Percentiles rank a stretch among this genome's conserved stretches.
Conservation (phyloP, 2,329 filamentous ascomycete genomes). For the Sodiomyces alkalinus region DNA sequence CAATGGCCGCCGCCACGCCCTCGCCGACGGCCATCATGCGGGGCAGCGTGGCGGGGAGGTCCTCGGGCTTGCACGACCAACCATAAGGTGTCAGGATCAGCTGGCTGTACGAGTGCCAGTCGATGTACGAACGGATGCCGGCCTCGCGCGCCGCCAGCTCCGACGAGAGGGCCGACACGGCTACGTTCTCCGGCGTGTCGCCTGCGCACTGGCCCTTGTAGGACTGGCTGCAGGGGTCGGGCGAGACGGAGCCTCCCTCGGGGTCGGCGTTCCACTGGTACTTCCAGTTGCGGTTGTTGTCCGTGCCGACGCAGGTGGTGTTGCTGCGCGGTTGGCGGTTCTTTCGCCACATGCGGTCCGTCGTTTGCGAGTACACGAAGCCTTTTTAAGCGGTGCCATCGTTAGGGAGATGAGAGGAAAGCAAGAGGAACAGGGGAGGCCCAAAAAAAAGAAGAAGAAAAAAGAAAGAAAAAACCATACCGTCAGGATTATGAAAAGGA, state of each 20-base stretch:
- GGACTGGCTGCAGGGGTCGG: constrained; percentile 27
- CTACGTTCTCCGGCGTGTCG: constrained; percentile 31
- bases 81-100: constrained; percentile 39
- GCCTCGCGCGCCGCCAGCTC: constrained; percentile 21
- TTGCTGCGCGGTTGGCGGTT: constrained; percentile 26
- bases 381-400: constrained; percentile 19
- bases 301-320: constrained; percentile 29
- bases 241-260: constrained; percentile 21
- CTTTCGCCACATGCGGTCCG: constrained; percentile 36
- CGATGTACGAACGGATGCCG: constrained; percentile 40
- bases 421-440: neutral
- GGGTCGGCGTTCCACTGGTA: constrained; percentile 20
- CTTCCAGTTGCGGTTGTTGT: constrained; percentile 39
- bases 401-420: neutral
- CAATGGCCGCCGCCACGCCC: constrained; percentile 27
- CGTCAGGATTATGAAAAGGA: constrained; percentile 37
- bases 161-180: constrained; percentile 29
- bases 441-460: no score
- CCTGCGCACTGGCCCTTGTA: constrained; percentile 24
- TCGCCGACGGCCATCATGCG: constrained; percentile 11
- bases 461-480: no score
- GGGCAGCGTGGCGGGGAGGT: constrained; percentile 10
- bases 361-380: constrained; percentile 35
- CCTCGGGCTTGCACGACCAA: constrained; percentile 27
- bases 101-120: constrained; percentile 44